Conservation (phyloP, 73 alveolate species). For the Effrenium voratum region DNA sequence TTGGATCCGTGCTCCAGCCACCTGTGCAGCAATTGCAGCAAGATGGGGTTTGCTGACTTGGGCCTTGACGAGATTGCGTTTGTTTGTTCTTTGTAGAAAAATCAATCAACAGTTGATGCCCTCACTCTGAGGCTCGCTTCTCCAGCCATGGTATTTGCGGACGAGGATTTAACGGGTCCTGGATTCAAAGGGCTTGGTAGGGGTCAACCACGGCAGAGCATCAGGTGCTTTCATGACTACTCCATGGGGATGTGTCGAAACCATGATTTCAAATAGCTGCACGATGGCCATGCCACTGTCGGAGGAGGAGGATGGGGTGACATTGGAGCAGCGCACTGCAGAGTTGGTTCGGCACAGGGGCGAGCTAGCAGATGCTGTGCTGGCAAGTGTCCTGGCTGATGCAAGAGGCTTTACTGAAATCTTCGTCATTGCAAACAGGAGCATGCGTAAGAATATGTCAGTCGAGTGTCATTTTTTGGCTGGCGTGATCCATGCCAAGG, state of each 20-base stretch:
- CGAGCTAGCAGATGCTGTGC: constrained; percentile 43
- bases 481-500: no score
- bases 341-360: constrained; percentile 59
- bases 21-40: no score
- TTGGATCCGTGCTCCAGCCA: constrained; percentile 27
- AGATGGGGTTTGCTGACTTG: background rate
- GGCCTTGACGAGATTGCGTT: background rate
- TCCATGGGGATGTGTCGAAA: background rate
- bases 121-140: no score
- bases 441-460: background rate
- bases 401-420: background rate
- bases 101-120: no score
- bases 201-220: background rate
- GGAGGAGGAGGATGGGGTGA: constrained; percentile 38
- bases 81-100: background rate
- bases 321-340: constrained; percentile 51
- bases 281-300: background rate
- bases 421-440: background rate
- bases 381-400: constrained; percentile 35
- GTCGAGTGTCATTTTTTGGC: background rate
- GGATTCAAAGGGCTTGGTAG: background rate
- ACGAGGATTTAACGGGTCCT: background rate
- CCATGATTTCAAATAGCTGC: background rate
- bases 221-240: background rate
- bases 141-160: no score